Evolutionary conservation across 768 basidiomycete species (phyloP).

Genomic region (Hypholoma sublateritium): DNA sequence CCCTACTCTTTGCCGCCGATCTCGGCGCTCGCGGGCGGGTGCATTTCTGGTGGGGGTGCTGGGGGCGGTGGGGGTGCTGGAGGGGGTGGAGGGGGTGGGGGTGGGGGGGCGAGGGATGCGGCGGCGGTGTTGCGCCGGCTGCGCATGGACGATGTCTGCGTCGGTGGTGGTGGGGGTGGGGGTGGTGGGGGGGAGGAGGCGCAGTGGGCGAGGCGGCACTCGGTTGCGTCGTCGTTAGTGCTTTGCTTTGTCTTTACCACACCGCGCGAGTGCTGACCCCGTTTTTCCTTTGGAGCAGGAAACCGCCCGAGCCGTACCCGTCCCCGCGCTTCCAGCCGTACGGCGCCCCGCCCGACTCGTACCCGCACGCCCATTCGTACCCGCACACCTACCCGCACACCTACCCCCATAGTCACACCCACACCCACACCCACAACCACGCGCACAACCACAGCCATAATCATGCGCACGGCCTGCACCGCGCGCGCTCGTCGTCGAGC

Average conservation of each 20-base stretch:
- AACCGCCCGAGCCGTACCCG: conserved; percentile 7
- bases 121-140: conserved; percentile 66
- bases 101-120: conserved; percentile 45
- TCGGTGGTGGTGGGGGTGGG: conserved; percentile 24
- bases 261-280: not conserved
- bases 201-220: conserved; percentile 40
- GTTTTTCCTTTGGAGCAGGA: not conserved
- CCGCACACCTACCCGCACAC: too few relatives aligned
- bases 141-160: conserved; percentile 61
- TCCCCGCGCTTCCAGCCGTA: conserved; percentile 33
- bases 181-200: conserved; percentile 18
- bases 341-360: conserved; percentile 9
- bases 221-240: conserved; percentile 37
- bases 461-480: not conserved
- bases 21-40: conserved; percentile 63
- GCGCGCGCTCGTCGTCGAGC: not conserved
- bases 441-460: too few relatives aligned
- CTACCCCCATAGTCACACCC: too few relatives aligned
- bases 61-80: not conserved
- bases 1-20: conserved; percentile 67
- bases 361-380: not conserved
- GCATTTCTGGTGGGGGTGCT: conserved; percentile 40
- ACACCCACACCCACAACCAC: not conserved
- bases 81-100: not conserved
- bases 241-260: conserved; percentile 16